Evolutionary conservation across 805 yeast species (phyloP), one percentile per base, ranked within the genome.

Genomic region (Clavispora asparagi): DNA sequence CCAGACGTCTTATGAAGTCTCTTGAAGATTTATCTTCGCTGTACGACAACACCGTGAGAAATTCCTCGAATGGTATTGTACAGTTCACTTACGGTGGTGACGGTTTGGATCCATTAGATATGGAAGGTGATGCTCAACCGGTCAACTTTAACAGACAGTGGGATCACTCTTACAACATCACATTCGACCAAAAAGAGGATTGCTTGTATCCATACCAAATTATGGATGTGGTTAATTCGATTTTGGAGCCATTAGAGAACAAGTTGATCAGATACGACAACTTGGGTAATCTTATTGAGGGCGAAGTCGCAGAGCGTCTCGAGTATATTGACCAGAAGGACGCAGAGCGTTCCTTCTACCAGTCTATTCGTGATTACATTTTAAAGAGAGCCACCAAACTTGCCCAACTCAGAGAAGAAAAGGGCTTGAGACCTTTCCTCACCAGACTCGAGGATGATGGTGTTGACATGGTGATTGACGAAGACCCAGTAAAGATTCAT

Each of bases 71-170:
- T 63, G 96, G 97, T 67, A 88, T 94, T 62, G 99, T 94, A 14
- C 99, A 94, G 68, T 94, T 94, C 68, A 87, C 89, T 31, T 94
- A 94, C 62, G 99, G 99, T 67, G 99, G 98, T 52, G 99, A 94
- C 67, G 97, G 98, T 41, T 77, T 94, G 53, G 99, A 94, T 73
- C 99, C 99, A 3, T 76, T 88, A 62, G 97, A 92, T 68, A 94
- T 94, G 99, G 99, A 95, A 70, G 99, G 99, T 56, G 97, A 95
- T 67, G 97, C 98, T 1, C 81, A 75, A 58, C 99, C 99, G 0
- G 99, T 94, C 31, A 90, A 95, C 63, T 92, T 94, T 64, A 76
- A 74, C 46, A 82, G 97, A 62, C 88, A 96, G 23, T 94, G 99
- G 99, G 90, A 83, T 52, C 99, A 94, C 64, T 83, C 96, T 7